Base-by-base conservation (phyloP, 805 yeast species). In the Metschnikowia koreensis region DNA sequence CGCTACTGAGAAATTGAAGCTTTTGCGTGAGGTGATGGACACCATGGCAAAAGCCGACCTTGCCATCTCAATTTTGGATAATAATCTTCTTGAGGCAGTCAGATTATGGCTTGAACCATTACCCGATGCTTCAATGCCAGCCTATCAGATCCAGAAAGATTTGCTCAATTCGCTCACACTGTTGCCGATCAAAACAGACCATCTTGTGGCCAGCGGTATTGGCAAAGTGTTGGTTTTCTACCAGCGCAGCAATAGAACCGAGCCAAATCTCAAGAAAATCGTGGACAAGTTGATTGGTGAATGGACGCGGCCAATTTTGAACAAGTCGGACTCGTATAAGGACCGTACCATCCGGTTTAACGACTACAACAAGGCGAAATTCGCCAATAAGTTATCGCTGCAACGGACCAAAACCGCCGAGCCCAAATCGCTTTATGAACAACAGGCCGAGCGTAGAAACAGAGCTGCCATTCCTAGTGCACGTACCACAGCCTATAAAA, bases 281-380 rank as follows among this genome's bases (percentile, higher is more conserved):
- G 98, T 97, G 6, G 98, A 94, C 65, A 84, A 84, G 65, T 75
- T 94, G 54, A 87, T 94, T 59, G 97, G 97, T 27, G 96, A 91
- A 67, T 94, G 99, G 99, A 93, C 97, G 8, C 82, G 99, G 71
- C 99, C 99, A 42, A 90, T 94, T 56, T 89, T 94, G 79, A 96
- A 96, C 60, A 86, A 96, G 54, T 86, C 96, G 3, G 98, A 93
- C 69, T 90, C 92, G 62, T 93, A 92, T 75, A 84, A 94, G 68
- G 97, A 93, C 69, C 84, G 89, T 71, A 77, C 82, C 55, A 85
- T 93, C 54, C 80, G 80, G 61, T 80, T 84, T 55, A 80, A 82
- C 55, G 82, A 81, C 43, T 91, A 88, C 70, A 87, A 86, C 67
- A 80, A 81, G 64, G 77, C 76, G 59, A 77, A 74, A 57, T 79